These are phyloP conservation scores for Talaromyces marneffei DNA, from an alignment of 2,329 filamentous ascomycete species.

Conservation along the genomic window DNA sequence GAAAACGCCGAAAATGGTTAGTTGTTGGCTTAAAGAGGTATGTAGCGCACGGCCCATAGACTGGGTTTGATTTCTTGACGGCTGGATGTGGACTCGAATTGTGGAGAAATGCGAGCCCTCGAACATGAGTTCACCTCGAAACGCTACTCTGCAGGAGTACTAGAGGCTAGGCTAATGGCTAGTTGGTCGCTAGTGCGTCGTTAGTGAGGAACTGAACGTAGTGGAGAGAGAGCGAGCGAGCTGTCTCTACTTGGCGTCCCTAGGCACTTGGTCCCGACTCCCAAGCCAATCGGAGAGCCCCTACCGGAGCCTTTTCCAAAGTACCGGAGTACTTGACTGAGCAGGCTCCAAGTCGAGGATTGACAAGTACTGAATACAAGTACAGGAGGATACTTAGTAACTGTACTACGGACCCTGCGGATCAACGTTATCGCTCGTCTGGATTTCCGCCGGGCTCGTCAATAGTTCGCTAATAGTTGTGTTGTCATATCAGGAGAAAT, in stretches of 20 bases:
- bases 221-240: no score
- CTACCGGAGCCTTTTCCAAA: not conserved
- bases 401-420: not conserved
- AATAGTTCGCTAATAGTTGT: slow-evolving; percentile 14
- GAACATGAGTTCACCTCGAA: slow-evolving; percentile 10
- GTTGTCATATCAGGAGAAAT: not conserved
- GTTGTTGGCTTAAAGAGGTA: slow-evolving; percentile 15
- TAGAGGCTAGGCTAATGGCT: not conserved
- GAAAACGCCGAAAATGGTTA: slow-evolving; percentile 14
- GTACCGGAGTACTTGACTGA: not conserved
- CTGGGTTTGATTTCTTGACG: slow-evolving; percentile 9
- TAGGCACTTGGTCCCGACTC: slow-evolving; percentile 13
- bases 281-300: slow-evolving; percentile 25
- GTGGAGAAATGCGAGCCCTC: slow-evolving; percentile 13
- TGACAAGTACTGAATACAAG: not conserved
- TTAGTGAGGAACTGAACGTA: slow-evolving; percentile 4
- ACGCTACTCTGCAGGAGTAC: not conserved
- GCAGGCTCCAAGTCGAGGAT: not conserved
- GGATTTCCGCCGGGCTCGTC: slow-evolving; percentile 8
- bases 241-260: slow-evolving; percentile 12
- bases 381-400: not conserved
- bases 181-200: not conserved
- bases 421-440: slow-evolving; percentile 11
- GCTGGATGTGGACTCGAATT: slow-evolving; percentile 11
- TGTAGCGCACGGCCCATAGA: slow-evolving; percentile 7